A percentile compares a stretch with the other conserved stretches of the same genome.
Conservation (phyloP, 129 eudicot genomes). For the Oenanthe sinensis region DNA sequence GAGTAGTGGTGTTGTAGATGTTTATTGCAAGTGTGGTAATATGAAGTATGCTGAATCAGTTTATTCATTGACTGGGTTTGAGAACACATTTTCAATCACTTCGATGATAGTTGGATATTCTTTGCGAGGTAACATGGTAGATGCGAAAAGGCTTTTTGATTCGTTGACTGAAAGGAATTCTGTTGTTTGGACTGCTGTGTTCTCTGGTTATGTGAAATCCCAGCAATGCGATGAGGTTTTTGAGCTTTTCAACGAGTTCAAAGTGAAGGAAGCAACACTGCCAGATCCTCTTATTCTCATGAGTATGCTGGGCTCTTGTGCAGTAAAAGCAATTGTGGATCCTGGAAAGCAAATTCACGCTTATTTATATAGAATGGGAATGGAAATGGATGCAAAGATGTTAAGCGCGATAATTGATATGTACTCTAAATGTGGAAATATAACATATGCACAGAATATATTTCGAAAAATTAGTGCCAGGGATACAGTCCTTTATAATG, state of each 20-base stretch:
- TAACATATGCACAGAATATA: conserved; percentile 43
- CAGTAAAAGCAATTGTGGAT: conserved; percentile 44
- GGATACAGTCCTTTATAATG: conserved; percentile 62
- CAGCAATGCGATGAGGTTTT: conserved; percentile 45
- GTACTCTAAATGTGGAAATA: conserved; percentile 83
- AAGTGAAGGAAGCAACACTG: conserved; percentile 20
- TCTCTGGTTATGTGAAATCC: conserved; percentile 61
- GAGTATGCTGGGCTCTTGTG: conserved; percentile 58
- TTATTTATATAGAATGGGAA: conserved; percentile 30
- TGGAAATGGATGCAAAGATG: conserved; percentile 36
- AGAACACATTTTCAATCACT: conserved; percentile 46
- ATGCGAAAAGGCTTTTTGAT: conserved; percentile 67
- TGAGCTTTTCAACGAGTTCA: conserved; percentile 46
- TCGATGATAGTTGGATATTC: conserved; percentile 88
- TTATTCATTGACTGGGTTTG: conserved; percentile 21
- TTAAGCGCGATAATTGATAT: conserved; percentile 57
- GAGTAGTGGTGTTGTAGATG: conserved; percentile 60
- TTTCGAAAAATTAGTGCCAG: conserved; percentile 26
- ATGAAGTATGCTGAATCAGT: conserved; percentile 63
- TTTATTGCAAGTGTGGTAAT: conserved; percentile 70
- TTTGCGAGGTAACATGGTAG: conserved; percentile 45
- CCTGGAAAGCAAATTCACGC: conserved; percentile 82
- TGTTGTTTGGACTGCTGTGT: conserved; percentile 78
- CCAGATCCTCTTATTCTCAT: conserved; percentile 45
- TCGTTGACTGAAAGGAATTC: conserved; percentile 41